A percentile compares a stretch with the other conserved stretches of the same genome.
Evolutionary conservation across 139 green algal species (phyloP).

Genomic region (Coelastrella sp.): DNA sequence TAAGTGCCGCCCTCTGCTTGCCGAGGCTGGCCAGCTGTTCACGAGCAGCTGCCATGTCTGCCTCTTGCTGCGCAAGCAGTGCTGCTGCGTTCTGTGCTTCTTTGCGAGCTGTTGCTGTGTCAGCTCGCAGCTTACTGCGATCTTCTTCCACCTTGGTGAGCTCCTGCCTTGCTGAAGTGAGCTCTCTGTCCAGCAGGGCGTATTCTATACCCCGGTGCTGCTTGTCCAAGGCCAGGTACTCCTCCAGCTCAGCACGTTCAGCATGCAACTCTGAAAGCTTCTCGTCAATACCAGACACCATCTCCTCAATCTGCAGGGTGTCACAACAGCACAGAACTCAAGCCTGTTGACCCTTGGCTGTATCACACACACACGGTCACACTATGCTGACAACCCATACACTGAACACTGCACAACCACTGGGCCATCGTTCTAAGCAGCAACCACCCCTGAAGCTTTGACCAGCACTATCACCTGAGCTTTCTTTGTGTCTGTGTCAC

Average conservation of each 20-base stretch:
- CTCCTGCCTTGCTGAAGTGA: slow-evolving; percentile 68
- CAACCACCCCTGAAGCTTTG: too few species aligned
- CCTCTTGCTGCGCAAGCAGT: slow-evolving; percentile 34
- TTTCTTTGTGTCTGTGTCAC: slow-evolving; percentile 82
- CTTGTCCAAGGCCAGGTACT: slow-evolving; percentile 90
- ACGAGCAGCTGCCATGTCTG: background rate
- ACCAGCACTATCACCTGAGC: slow-evolving; percentile 35
- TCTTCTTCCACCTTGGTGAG: slow-evolving; percentile 75
- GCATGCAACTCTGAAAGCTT: slow-evolving; percentile 82
- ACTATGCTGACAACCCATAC: too few species aligned
- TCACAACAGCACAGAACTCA: background rate
- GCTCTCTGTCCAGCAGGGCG: slow-evolving; percentile 90
- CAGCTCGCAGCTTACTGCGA: slow-evolving; percentile 37
- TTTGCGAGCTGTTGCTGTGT: slow-evolving; percentile 32
- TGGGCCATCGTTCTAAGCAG: background rate
- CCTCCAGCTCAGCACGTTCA: slow-evolving; percentile 89
- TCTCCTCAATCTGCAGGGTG: slow-evolving; percentile 80
- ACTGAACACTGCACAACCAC: too few species aligned
- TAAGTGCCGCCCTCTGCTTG: slow-evolving; percentile 55
- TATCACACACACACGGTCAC: too few species aligned
- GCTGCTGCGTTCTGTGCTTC: slow-evolving; percentile 1
- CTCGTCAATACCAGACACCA: slow-evolving; percentile 80
- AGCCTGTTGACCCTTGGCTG: too few species aligned
- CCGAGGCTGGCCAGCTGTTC: background rate
- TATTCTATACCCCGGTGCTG: slow-evolving; percentile 90